Conservation (phyloP, 441 rosid genomes). For the Corymbia calophylla region DNA sequence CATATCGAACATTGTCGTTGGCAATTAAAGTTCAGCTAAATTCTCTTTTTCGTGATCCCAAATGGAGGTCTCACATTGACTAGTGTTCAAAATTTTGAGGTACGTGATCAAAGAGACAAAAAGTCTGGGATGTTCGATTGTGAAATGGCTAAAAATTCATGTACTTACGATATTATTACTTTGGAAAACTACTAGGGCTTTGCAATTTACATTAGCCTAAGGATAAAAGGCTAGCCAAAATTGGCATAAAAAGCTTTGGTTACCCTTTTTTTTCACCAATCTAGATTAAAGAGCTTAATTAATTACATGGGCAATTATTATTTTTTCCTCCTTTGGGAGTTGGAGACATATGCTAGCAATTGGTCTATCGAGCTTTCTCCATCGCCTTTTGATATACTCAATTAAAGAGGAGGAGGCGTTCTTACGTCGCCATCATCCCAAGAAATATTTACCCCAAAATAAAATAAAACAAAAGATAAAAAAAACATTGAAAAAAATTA, state of each 20-base stretch:
- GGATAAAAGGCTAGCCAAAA: neutral
- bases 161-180: fast-evolving
- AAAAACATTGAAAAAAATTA: neutral
- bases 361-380: neutral
- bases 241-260: neutral
- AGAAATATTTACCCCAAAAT: neutral
- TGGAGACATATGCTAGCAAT: neutral
- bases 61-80: fast-evolving
- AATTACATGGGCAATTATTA: neutral
- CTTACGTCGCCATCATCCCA: neutral
- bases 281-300: neutral
- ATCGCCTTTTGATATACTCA: neutral
- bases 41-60: no score
- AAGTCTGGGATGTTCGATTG: no score
- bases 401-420: neutral
- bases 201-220: neutral
- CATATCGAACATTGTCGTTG: fast-evolving
- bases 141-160: neutral
- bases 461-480: neutral
- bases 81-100: fast-evolving
- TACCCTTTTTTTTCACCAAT: neutral
- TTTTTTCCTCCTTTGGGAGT: neutral
- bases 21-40: neutral
- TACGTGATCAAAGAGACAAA: no score
- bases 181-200: fast-evolving